Base-by-base conservation (phyloP, 306 rosid genomes). In the Casuarina glauca region DNA sequence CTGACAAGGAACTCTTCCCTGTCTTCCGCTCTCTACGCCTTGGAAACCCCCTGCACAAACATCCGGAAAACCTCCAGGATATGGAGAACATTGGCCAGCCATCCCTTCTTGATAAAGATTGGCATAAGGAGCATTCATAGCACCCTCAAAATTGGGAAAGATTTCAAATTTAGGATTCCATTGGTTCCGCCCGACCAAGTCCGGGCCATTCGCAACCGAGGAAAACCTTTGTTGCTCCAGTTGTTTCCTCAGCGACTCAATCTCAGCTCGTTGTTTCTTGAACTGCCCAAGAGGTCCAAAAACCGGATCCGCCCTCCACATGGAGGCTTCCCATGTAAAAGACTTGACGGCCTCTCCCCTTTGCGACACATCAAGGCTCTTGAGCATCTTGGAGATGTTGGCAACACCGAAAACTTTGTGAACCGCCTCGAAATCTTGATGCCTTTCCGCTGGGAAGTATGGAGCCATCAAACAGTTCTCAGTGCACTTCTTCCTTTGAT, bases 261-360 rank as follows among this genome's bases (percentile, higher is more conserved):
- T 11, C 76, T 78, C 53, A 2, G 2, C 6, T 4, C 69, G 26
- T 12, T 58, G 41, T 35, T 70, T 15, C n/a, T 15, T 69, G 38
- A 41, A 74, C 43, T 12, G 42, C 11, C 61, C 76, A 11, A 69
- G 54, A 19, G 86, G 82, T n/a, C 86, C 82, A 10, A 10, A 2
- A 42, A 35, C 6, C 0, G 73, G 74, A 11, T 78, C 51, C 20
- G 26, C 5, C 20, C 15, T 17, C 82, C 86, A 78, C 50, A 36
- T 52, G 11, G 5, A 12, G 35, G 82, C 86, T 69, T 82, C 86
- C 82, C 86, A 82, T 69, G 38, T 35, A 45, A 73, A 58, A 15
- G 86, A 82, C 2, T 52, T n/a, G 5, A 43, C 52, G 2, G 80
- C 86, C 38, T 5, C 5, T 54, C 43, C 39, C 52, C 76, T 50